Evolutionary conservation across 2,329 filamentous ascomycete genomes (phyloP).

Genomic region (Emericellopsis atlantica): DNA sequence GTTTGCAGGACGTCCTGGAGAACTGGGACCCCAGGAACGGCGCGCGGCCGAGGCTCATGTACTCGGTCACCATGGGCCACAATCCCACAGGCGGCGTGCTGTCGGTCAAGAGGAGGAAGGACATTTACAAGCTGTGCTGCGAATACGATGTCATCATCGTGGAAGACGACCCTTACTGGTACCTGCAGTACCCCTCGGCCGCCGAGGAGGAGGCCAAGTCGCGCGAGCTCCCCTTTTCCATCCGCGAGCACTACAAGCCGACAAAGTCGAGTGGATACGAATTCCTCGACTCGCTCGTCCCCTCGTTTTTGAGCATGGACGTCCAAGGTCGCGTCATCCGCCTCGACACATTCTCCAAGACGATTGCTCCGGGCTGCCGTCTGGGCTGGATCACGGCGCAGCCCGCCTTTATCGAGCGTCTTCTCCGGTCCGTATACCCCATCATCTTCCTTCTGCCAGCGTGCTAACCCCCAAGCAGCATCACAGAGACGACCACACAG

Average conservation of each 20-base stretch:
- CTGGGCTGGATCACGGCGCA: slow-evolving; percentile 86
- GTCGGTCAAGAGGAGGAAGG: slow-evolving; percentile 58
- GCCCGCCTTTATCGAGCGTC: slow-evolving; percentile 62
- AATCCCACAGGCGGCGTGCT: slow-evolving; percentile 75
- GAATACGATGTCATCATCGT: slow-evolving; percentile 82
- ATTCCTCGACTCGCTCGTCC: slow-evolving; percentile 73
- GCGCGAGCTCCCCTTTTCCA: slow-evolving; percentile 18
- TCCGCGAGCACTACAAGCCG: slow-evolving; percentile 15
- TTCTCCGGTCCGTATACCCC: slow-evolving; percentile 25
- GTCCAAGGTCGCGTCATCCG: slow-evolving; percentile 78
- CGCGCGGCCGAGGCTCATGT: slow-evolving; percentile 70
- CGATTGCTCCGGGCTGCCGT: slow-evolving; percentile 77
- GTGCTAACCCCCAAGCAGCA: slow-evolving; percentile 29
- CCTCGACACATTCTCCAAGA: slow-evolving; percentile 90
- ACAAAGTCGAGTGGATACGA: slow-evolving; percentile 47
- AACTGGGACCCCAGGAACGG: slow-evolving; percentile 72
- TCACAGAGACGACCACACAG: slow-evolving; percentile 68
- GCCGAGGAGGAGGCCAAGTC: slow-evolving; percentile 36
- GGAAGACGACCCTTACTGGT: slow-evolving; percentile 95
- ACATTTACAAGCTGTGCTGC: slow-evolving; percentile 70
- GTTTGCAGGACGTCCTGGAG: slow-evolving; percentile 63
- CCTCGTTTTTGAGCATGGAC: slow-evolving; percentile 73
- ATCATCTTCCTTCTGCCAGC: background rate
- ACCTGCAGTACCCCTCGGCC: slow-evolving; percentile 75
- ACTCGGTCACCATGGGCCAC: slow-evolving; percentile 75